Base-by-base conservation (phyloP, 2,329 filamentous ascomycete species). In the Metarhizium anisopliae region DNA sequence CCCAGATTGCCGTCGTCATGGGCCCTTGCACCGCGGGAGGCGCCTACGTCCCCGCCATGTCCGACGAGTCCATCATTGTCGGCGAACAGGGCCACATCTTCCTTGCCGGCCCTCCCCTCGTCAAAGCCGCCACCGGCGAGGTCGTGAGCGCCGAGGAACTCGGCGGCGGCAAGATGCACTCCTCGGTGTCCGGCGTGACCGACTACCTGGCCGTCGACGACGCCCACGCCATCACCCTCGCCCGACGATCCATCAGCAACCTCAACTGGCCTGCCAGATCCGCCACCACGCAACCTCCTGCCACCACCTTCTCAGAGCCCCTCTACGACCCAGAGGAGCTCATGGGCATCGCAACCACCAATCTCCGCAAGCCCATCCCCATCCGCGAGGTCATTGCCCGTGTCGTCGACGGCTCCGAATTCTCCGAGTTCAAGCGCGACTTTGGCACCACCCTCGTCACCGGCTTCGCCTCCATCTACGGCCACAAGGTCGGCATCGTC, bases 41-140 rank as follows among this genome's bases (percentile, higher is more conserved):
- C 51, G 93, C 93, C 29, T 97, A 99, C 69, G 92, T 97, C 11
- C 93, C 93, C 11, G 90, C 90, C 65, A 97, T 99, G 93, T 93
- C 89, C 58, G 94, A 97, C 69, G 94, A 97, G 78, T 91, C 85
- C 68, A 96, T 99, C 71, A 97, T 99, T 61, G 94, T 97, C 43
- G 85, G 90, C 66, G 87, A 92, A 53, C 92, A 96, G 70, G 93
- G 93, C n/a, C 92, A 95, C 62, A 96, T 99, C 68, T 99, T 97
- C 77, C 83, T 99, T 2, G 93, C 93, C 1, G 94, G 93, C 0
- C 93, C 93, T 18, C 93, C 94, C 0, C 79, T 99, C 1, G 94
- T 99, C 60, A 96, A 96, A 74, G 94, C 94, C 8, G 93, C 93
- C 11, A 99, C 94, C 0, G 94, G 93, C 13, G 93, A 99, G 72